Evolutionary conservation across 306 rosid genomes (phyloP), one percentile per base, ranked within the genome.

Genomic region (Glycyrrhiza uralensis): DNA sequence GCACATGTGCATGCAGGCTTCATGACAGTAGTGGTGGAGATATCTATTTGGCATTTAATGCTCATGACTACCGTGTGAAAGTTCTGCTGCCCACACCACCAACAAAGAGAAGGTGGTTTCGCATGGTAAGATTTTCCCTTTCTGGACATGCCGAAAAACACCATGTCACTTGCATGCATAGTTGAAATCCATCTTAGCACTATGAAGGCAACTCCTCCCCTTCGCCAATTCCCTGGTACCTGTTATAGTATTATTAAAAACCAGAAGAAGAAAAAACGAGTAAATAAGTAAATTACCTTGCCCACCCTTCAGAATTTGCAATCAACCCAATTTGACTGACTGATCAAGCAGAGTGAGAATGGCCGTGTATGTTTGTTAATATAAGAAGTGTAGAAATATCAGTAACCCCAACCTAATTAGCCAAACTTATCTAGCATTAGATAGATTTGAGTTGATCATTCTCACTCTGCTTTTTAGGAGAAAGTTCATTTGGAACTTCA

Each of bases 21-120:
- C 96, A 91, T 80, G 97, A 89, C 83, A 80, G 49, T 38, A 69
- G 56, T 67, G 93, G 88, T 54, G 89, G 81, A 55, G 99, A 89
- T 78, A 60, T 94, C 75, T 94, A 91, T 72, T 45, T 94, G 85
- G 97, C 97, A 70, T 94, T 94, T 83, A 94, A 91, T 80, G 88
- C 96, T 33, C 99, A 91, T 45, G 90, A 86, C 78, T 91, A 60
- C 65, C 78, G 61, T 47, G 75, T 94, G 61, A 38, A 75, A 71
- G 92, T 32, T 74, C 36, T 71, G 3, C 66, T 94, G 22, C 93
- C 96, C 4, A 47, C 86, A 13, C 92, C 96, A 19, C 96, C 99
- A 32, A 47, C 47, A 28, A 76, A 74, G 49, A 84, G 86, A 73
- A 82, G 62, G 13, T 91, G 99, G 99, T 84, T 81, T 83, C 96